Evolutionary conservation across 192 early-diverging fungal genomes (phyloP).

Genomic region (Mortierella hygrophila): DNA sequence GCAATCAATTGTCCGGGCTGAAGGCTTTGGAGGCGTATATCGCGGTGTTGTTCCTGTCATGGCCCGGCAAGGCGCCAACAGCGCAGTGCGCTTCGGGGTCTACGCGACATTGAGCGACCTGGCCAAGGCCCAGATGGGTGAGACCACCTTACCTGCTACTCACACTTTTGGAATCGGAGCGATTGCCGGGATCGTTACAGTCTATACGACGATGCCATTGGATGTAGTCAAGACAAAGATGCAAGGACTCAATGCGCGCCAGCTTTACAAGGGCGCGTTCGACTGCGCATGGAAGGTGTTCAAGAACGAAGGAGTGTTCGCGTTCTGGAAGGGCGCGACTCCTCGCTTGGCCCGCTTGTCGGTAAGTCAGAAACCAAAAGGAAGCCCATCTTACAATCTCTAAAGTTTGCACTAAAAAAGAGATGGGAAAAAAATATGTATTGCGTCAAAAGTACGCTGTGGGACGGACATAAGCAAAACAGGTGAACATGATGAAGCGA

Average conservation of each 20-base stretch:
- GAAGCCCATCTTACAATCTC: neutral
- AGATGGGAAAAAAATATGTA: constrained; percentile 1
- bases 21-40: constrained; percentile 87
- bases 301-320: constrained; percentile 79
- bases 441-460: neutral
- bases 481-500: neutral
- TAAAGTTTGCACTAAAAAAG: neutral
- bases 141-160: constrained; percentile 62
- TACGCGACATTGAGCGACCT: constrained; percentile 78
- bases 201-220: constrained; percentile 95
- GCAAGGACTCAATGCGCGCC: constrained; percentile 81
- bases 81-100: constrained; percentile 89
- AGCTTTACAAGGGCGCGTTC: constrained; percentile 75
- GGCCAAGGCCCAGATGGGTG: constrained; percentile 36
- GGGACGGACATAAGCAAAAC: constrained; percentile 1
- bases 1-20: constrained; percentile 69
- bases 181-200: constrained; percentile 90
- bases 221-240: constrained; percentile 96
- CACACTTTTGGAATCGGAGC: constrained; percentile 81
- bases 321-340: constrained; percentile 96
- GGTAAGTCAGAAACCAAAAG: constrained; percentile 62
- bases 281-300: constrained; percentile 80
- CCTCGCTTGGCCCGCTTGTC: constrained; percentile 88
- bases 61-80: constrained; percentile 95
- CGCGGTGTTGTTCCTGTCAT: constrained; percentile 92